These are phyloP conservation scores for Ormosia semicastrata DNA, from an alignment of 306 rosid genomes.

Conservation along the genomic window DNA sequence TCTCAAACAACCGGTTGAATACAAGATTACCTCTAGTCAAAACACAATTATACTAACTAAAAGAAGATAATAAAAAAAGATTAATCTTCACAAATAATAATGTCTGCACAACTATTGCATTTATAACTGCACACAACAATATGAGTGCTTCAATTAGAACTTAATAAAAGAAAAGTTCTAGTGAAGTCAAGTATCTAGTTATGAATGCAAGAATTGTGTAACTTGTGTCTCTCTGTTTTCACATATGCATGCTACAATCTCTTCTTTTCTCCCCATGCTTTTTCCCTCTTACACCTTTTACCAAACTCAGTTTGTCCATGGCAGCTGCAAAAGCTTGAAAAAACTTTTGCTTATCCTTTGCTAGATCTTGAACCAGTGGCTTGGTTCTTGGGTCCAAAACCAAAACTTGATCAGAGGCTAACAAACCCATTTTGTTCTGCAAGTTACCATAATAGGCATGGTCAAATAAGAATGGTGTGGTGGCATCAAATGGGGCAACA, in stretches of 20 bases:
- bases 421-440: conserved; percentile 60
- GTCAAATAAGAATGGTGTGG: conserved; percentile 80
- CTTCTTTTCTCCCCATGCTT: conserved; percentile 78
- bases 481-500: conserved; percentile 85
- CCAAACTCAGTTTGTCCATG: conserved; percentile 79
- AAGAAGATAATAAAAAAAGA: not conserved
- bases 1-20: not conserved
- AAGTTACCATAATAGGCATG: conserved; percentile 83
- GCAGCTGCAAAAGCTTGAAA: conserved; percentile 75
- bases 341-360: conserved; percentile 67
- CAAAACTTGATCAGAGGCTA: conserved; percentile 80
- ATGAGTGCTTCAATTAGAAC: not conserved
- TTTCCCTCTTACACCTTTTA: conserved; percentile 62
- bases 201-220: conserved; percentile 27
- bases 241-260: conserved; percentile 52
- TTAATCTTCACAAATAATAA: not conserved
- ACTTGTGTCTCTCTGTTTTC: not conserved
- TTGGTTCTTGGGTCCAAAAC: conserved; percentile 63
- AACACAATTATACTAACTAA: too few relatives aligned
- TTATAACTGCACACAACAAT: conserved; percentile 18
- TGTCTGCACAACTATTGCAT: conserved; percentile 27
- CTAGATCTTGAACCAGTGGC: conserved; percentile 53
- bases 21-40: not conserved
- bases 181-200: conserved; percentile 2
- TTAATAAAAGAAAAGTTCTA: not conserved